Evolutionary conservation across 2,329 filamentous ascomycete species (phyloP).

Genomic region (Neofusicoccum cordaticola): DNA sequence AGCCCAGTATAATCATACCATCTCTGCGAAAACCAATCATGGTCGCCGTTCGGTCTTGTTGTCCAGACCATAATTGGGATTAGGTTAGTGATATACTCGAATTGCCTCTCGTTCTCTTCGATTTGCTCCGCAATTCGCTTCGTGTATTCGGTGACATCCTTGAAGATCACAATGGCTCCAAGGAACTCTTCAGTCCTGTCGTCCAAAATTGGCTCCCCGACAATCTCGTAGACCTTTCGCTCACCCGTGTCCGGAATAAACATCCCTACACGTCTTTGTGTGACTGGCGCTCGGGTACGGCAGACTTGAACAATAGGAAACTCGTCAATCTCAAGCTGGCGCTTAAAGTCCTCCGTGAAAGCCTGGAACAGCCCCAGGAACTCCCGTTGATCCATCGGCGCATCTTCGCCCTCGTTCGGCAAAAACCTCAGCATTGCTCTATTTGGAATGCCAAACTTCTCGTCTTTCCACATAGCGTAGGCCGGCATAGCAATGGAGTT

Average conservation of each 20-base stretch:
- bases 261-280: conserved; percentile 61
- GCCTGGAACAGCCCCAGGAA: conserved; percentile 60
- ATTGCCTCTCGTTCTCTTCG: conserved; percentile 68
- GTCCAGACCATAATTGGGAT: conserved; percentile 65
- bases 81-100: conserved; percentile 71
- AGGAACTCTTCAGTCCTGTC: conserved; percentile 68
- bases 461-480: conserved; percentile 78
- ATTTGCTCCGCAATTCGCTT: conserved; percentile 68
- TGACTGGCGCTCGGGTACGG: conserved; percentile 59
- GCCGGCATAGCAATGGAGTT: conserved; percentile 74
- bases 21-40: conserved; percentile 73
- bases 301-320: conserved; percentile 66
- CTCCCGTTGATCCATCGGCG: conserved; percentile 42
- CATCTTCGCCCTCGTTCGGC: conserved; percentile 37
- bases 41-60: conserved; percentile 60
- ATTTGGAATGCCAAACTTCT: conserved; percentile 71
- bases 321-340: conserved; percentile 56
- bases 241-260: conserved; percentile 53
- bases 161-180: conserved; percentile 68
- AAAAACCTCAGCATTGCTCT: conserved; percentile 53
- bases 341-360: conserved; percentile 66
- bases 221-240: conserved; percentile 60
- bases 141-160: conserved; percentile 69
- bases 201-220: conserved; percentile 67
- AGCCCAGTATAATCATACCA: conserved; percentile 80